phyloP scores from a whole-genome alignment of 2,329 filamentous ascomycete species.

The Pseudocercospora pini-densiflorae region DNA sequence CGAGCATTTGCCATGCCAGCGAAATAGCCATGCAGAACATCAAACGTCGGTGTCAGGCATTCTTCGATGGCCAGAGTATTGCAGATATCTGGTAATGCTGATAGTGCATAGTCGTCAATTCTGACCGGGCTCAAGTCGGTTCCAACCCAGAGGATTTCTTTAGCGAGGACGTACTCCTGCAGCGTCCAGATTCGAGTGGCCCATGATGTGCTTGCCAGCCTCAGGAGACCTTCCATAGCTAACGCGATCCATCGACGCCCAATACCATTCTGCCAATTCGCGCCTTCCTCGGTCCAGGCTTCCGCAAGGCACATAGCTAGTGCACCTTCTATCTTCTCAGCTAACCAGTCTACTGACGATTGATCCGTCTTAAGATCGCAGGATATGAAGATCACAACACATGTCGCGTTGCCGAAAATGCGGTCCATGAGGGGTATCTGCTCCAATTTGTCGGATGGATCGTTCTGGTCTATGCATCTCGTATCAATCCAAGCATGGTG shows the following conservation, averaged over 20 bases:
- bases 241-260: slow-evolving; percentile 3
- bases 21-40: not conserved
- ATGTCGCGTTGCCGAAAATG: slow-evolving; percentile 1
- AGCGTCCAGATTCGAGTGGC: slow-evolving; percentile 7
- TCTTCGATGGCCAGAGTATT: slow-evolving; percentile 9
- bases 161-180: slow-evolving; percentile 11
- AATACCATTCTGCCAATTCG: slow-evolving; percentile 1
- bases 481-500: slow-evolving; percentile 9
- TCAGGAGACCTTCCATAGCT: slow-evolving; percentile 2
- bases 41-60: not conserved
- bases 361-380: not conserved
- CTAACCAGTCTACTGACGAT: not conserved
- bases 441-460: slow-evolving; percentile 4
- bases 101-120: slow-evolving; percentile 7
- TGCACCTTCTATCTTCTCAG: slow-evolving; percentile 5
- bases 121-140: not conserved
- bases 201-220: slow-evolving; percentile 5
- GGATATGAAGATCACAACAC: slow-evolving; percentile 8
- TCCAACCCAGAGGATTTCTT: slow-evolving; percentile 3
- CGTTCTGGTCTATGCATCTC: slow-evolving; percentile 7
- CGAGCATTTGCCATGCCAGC: slow-evolving; percentile 9
- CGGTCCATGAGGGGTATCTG: slow-evolving; percentile 9
- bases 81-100: slow-evolving; percentile 12
- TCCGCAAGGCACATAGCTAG: slow-evolving; percentile 13
- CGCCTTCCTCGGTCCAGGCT: slow-evolving; percentile 7